phyloP scores from a whole-genome alignment of 306 rosid species.

The Crotalaria pallida region DNA sequence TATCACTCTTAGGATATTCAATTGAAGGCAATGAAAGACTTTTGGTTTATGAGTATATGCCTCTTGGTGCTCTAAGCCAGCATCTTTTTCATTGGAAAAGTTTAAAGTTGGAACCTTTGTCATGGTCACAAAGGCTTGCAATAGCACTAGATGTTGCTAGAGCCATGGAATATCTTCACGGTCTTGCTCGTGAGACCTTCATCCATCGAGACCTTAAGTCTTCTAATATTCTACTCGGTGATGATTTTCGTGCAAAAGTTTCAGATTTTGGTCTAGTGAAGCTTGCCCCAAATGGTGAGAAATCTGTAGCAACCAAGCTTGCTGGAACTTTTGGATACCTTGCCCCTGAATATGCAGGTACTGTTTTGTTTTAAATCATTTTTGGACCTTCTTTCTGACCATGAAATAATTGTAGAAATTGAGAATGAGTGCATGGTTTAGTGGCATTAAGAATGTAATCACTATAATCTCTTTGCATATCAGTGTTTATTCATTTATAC shows the following conservation, averaged over 20 bases:
- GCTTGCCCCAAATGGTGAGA: slow-evolving; percentile 71
- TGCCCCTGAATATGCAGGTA: slow-evolving; percentile 91
- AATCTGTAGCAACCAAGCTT: slow-evolving; percentile 62
- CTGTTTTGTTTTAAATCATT: not conserved
- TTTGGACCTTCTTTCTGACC: slow-evolving; percentile 9
- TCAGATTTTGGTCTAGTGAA: slow-evolving; percentile 83
- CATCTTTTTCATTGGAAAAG: slow-evolving; percentile 83
- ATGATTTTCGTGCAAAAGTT: slow-evolving; percentile 74
- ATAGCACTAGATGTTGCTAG: slow-evolving; percentile 85
- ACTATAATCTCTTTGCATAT: not conserved
- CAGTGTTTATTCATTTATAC: not conserved
- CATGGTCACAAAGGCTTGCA: slow-evolving; percentile 66
- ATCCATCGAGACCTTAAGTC: slow-evolving; percentile 85
- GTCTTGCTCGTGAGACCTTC: slow-evolving; percentile 64
- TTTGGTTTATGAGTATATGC: slow-evolving; percentile 71
- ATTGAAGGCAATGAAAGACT: slow-evolving; percentile 68
- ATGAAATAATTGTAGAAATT: not conserved
- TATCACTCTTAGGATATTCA: slow-evolving; percentile 68
- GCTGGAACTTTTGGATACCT: slow-evolving; percentile 91
- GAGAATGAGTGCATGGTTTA: not conserved
- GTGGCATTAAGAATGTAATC: not conserved
- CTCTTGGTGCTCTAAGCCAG: slow-evolving; percentile 80
- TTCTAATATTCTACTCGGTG: slow-evolving; percentile 64
- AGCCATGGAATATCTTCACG: slow-evolving; percentile 72
- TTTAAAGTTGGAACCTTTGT: slow-evolving; percentile 56